Evolutionary conservation across 2,329 filamentous ascomycete species (phyloP).

Genomic region (Ambrosiella xylebori): DNA sequence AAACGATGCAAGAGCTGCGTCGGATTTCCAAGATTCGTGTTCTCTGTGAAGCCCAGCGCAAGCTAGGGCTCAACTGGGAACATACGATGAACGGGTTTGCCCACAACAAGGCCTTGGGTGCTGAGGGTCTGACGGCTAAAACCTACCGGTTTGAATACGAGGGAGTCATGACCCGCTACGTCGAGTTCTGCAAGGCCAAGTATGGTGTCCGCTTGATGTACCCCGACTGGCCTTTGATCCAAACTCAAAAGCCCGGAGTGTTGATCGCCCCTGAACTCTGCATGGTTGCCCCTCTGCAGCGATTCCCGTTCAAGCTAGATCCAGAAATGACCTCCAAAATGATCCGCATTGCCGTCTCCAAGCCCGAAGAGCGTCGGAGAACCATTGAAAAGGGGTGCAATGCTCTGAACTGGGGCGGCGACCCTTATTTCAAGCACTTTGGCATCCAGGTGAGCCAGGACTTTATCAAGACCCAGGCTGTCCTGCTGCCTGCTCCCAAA

Average conservation of each 20-base stretch:
- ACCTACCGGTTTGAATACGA: constrained; percentile 39
- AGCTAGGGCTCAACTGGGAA: constrained; percentile 26
- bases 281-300: constrained; percentile 34
- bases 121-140: constrained; percentile 30
- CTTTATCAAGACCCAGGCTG: constrained; percentile 52
- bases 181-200: constrained; percentile 36
- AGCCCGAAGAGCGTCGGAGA: constrained; percentile 47
- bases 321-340: constrained; percentile 56
- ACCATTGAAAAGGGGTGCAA: constrained; percentile 53
- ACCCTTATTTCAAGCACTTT: constrained; percentile 55
- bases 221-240: constrained; percentile 37
- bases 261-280: constrained; percentile 47
- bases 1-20: constrained; percentile 30
- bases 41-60: constrained; percentile 31
- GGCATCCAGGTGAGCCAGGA: constrained; percentile 49
- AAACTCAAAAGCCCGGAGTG: constrained; percentile 32
- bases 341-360: constrained; percentile 84
- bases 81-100: constrained; percentile 37
- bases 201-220: constrained; percentile 34
- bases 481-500: constrained; percentile 51
- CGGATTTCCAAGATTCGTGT: constrained; percentile 40
- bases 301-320: constrained; percentile 45
- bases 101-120: constrained; percentile 27
- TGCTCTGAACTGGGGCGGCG: constrained; percentile 48
- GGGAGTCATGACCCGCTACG: constrained; percentile 28